A percentile compares a stretch with the other conserved stretches of the same genome.
Conservation (phyloP, 1,139 yeast genomes). For the Yamadazyma jaroonii region DNA sequence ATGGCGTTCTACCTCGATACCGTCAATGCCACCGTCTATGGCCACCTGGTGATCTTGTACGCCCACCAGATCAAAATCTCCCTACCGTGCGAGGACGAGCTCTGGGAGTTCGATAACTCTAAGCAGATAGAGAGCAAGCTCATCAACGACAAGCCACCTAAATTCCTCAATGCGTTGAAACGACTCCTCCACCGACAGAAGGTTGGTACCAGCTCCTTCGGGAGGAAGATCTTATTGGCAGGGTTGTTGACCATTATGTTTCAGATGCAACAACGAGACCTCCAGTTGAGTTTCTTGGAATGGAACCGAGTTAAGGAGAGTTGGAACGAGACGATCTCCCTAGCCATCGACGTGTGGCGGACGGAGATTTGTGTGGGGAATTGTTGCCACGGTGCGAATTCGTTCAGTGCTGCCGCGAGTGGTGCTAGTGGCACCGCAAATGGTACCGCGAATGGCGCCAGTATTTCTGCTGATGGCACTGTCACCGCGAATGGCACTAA, state of each 20-base stretch:
- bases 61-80: constrained; percentile 31
- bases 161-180: constrained; percentile 55
- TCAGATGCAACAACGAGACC: constrained; percentile 70
- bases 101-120: constrained; percentile 26
- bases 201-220: constrained; percentile 50
- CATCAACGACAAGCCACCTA: constrained; percentile 16
- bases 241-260: constrained; percentile 67
- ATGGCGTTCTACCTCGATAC: constrained; percentile 33
- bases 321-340: constrained; percentile 63
- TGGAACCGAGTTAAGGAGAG: constrained; percentile 35
- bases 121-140: constrained; percentile 9
- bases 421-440: no score
- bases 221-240: constrained; percentile 60
- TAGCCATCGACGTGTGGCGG: constrained; percentile 62
- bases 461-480: no score
- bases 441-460: no score
- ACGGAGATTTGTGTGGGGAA: constrained; percentile 27
- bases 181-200: constrained; percentile 52
- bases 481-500: no score
- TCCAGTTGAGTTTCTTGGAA: constrained; percentile 43
- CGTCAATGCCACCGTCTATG: constrained; percentile 32
- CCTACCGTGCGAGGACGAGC: constrained; percentile 29
- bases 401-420: constrained; percentile 8
- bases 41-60: constrained; percentile 25
- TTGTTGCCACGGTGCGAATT: constrained; percentile 27